phyloP scores from a whole-genome alignment of 345 rosid species.

The Hibiscus trionum region DNA sequence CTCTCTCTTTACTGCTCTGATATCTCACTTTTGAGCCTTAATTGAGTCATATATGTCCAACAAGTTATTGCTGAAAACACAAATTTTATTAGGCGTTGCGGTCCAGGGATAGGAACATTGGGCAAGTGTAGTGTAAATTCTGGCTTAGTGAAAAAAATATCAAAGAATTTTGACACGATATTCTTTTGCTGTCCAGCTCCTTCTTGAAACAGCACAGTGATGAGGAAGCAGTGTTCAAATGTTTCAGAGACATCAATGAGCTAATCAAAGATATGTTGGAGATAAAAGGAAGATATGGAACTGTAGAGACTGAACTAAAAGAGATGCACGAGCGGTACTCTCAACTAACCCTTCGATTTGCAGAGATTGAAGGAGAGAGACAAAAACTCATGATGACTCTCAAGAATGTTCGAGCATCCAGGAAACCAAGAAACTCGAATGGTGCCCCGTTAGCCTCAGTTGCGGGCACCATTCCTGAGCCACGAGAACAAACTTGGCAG shows the following conservation, averaged over 20 bases:
- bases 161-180: constrained; percentile 1
- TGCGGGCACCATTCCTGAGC: constrained; percentile 31
- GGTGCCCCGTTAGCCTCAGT: constrained; percentile 44
- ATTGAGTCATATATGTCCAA: background rate
- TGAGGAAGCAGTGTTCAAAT: constrained; percentile 76
- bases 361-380: constrained; percentile 97
- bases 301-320: constrained; percentile 70
- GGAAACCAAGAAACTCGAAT: constrained; percentile 33
- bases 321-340: constrained; percentile 99
- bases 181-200: constrained; percentile 45
- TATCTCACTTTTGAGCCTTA: background rate
- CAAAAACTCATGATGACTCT: constrained; percentile 96
- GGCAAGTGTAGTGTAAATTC: background rate
- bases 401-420: constrained; percentile 69
- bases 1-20: background rate
- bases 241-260: constrained; percentile 87
- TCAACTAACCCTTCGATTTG: constrained; percentile 86
- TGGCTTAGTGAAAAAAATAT: background rate
- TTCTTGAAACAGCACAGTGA: constrained; percentile 71
- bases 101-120: background rate
- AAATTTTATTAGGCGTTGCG: background rate
- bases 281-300: constrained; percentile 55
- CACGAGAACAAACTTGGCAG: background rate
- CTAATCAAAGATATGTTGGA: constrained; percentile 80
- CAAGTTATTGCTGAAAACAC: background rate